phyloP scores from a whole-genome alignment of 2,329 filamentous ascomycete species.

The Hypoxylon sp. region DNA sequence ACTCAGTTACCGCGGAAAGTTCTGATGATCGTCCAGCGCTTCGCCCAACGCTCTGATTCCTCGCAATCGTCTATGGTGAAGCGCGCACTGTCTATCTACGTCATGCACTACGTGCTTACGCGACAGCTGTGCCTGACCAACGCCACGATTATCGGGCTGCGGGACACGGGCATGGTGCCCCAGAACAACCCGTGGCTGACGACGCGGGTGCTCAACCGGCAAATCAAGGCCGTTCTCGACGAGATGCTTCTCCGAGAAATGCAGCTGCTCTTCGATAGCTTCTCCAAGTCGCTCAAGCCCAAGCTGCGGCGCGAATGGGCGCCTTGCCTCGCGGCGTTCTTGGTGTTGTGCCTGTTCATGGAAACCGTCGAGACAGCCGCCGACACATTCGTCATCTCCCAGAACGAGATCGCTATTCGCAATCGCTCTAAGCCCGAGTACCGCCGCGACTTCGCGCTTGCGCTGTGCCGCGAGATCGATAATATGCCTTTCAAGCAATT shows the following conservation, averaged over 20 bases:
- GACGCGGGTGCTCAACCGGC: constrained; percentile 68
- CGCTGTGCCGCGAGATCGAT: constrained; percentile 66
- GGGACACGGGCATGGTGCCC: constrained; percentile 60
- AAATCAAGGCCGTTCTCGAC: constrained; percentile 71
- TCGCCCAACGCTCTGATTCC: constrained; percentile 60
- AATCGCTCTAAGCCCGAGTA: constrained; percentile 57
- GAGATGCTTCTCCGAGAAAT: constrained; percentile 68
- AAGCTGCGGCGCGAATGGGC: constrained; percentile 69
- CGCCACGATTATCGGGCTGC: constrained; percentile 60
- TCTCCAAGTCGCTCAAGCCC: constrained; percentile 68
- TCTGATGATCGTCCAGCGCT: constrained; percentile 64
- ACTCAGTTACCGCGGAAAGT: constrained; percentile 64
- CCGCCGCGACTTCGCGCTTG: constrained; percentile 62
- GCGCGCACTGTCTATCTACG: constrained; percentile 68
- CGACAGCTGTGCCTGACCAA: constrained; percentile 68
- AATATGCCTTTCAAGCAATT: constrained; percentile 73
- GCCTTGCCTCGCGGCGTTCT: constrained; percentile 69
- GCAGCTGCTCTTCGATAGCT: constrained; percentile 66
- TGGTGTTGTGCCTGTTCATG: constrained; percentile 72
- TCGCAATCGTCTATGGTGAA: constrained; percentile 65
- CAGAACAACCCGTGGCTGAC: constrained; percentile 64
- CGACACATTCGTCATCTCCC: constrained; percentile 66
- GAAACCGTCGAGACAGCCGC: constrained; percentile 68
- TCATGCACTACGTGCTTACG: constrained; percentile 70
- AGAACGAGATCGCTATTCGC: constrained; percentile 65